Evolutionary conservation across 2,329 filamentous ascomycete species (phyloP).

Genomic region (Fusarium nisikadoi): DNA sequence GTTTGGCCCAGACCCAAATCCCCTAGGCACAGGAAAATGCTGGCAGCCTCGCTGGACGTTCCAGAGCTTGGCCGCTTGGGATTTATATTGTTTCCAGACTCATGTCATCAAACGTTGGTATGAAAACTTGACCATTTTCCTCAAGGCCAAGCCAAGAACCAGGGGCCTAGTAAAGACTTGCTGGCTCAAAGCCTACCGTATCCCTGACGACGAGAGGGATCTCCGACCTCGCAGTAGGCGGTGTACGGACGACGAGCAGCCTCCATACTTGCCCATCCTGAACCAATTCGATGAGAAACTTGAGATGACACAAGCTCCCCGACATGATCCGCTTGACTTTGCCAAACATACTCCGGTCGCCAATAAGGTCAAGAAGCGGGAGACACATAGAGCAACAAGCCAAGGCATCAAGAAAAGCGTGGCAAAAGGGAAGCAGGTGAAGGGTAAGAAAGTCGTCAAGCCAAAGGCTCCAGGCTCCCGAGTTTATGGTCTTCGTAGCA

Average conservation of each 20-base stretch:
- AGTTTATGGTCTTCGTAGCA: neutral
- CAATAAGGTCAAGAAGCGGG: neutral
- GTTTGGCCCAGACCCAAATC: neutral
- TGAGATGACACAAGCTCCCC: neutral
- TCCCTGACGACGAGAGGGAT: neutral
- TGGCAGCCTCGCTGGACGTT: constrained; percentile 7
- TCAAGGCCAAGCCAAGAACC: neutral
- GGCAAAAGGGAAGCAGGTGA: neutral
- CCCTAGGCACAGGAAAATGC: neutral
- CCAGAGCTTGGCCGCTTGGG: constrained; percentile 11
- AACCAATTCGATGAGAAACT: rapidly evolving
- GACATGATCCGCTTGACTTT: constrained; percentile 10
- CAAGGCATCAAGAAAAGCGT: neutral
- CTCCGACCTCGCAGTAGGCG: rapidly evolving
- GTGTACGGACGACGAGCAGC: neutral
- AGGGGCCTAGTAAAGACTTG: neutral
- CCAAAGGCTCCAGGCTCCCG: neutral
- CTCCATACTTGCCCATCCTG: neutral
- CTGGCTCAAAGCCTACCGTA: neutral
- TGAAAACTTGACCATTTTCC: neutral
- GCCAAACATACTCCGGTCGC: neutral
- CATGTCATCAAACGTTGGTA: neutral
- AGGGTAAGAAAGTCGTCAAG: neutral
- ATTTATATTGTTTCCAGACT: neutral
- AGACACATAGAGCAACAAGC: rapidly evolving